A percentile compares a stretch with the other conserved stretches of the same genome.
Evolutionary conservation across 768 basidiomycete species (phyloP).

Genomic region (Auricularia cornea): DNA sequence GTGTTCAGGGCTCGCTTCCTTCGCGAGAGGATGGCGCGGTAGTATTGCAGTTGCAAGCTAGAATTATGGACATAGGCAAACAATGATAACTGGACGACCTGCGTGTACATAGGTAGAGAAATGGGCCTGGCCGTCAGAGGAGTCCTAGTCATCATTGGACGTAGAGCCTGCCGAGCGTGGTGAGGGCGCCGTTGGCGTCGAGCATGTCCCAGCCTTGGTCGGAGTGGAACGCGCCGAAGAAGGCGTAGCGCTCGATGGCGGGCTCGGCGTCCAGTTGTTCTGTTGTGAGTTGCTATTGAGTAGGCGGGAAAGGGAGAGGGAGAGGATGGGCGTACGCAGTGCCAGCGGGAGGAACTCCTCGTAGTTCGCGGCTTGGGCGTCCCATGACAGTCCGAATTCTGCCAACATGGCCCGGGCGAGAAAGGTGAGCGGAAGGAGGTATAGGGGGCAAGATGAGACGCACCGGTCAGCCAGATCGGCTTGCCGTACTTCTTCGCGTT

Average conservation of each 20-base stretch:
- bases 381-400: slow-evolving; percentile 8
- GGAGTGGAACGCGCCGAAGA: slow-evolving; percentile 10
- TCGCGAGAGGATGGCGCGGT: no score
- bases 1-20: no score
- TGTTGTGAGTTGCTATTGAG: no score
- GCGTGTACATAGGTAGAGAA: no score
- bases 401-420: background rate
- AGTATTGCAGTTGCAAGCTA: no score
- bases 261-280: slow-evolving; percentile 6
- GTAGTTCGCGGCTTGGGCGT: slow-evolving; percentile 4
- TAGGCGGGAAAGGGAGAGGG: no score
- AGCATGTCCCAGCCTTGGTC: slow-evolving; percentile 8
- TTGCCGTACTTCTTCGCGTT: slow-evolving; percentile 7
- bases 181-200: slow-evolving; percentile 4
- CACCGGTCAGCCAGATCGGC: slow-evolving; percentile 6
- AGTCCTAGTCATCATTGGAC: no score
- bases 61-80: no score
- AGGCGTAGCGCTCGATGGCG: slow-evolving; percentile 6
- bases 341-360: slow-evolving; percentile 6
- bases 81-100: no score
- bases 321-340: slow-evolving; percentile 1
- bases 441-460: background rate
- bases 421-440: background rate
- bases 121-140: no score
- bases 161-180: slow-evolving; percentile 6